Conservation (phyloP, 1,284 basidiomycete species). For the Golubevia sp. region DNA sequence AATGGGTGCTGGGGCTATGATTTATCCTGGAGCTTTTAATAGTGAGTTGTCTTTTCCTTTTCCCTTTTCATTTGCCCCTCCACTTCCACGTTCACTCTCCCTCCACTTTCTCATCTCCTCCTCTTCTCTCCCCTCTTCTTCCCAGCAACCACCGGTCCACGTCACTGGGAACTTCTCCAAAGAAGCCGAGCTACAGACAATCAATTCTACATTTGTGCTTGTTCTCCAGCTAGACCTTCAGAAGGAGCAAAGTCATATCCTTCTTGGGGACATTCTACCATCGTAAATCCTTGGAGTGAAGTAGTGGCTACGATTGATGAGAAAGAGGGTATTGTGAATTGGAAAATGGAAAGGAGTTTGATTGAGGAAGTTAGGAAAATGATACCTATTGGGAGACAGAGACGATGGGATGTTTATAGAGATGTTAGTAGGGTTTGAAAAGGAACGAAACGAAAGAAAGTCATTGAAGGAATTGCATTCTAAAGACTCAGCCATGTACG, state of each 20-base stretch:
- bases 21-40: constrained; percentile 61
- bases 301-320: constrained; percentile 79
- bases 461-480: no score
- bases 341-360: constrained; percentile 38
- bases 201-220: constrained; percentile 59
- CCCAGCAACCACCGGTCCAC: constrained; percentile 50
- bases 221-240: constrained; percentile 56
- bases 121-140: not conserved
- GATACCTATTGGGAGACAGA: constrained; percentile 47
- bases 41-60: constrained; percentile 7
- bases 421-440: no score
- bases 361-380: constrained; percentile 29
- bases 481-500: no score
- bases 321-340: constrained; percentile 73
- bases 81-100: no score
- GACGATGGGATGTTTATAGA: constrained; percentile 5
- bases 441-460: no score
- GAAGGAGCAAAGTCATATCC: constrained; percentile 49
- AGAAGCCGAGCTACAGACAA: constrained; percentile 59
- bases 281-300: constrained; percentile 68
- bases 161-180: constrained; percentile 60
- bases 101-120: no score
- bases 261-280: constrained; percentile 50
- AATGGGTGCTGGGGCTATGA: constrained; percentile 48
- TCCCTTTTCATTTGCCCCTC: no score